Base-by-base conservation (phyloP, 176 grass and related monocot species). In the Bromus sterilis region DNA sequence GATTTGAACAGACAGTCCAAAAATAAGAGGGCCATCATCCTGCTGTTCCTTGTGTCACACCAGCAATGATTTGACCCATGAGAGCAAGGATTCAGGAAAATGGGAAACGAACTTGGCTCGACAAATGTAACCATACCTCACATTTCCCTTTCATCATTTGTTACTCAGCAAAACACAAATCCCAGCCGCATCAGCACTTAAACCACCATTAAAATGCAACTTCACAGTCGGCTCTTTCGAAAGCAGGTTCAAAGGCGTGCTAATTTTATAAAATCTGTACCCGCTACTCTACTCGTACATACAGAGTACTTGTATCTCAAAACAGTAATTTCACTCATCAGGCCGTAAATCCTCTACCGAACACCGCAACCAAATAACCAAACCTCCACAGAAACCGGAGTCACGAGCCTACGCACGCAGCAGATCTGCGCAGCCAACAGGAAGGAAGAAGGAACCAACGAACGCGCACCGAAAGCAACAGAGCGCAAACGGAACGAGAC, bases 391-490 rank as follows among this genome's bases (percentile, higher is more conserved):
- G 11, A 55, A 58, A 73, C 9, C 5, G 23, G n/a, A n/a, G n/a
- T n/a, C 31, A 31, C 16, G 25, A 18, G 23, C 18, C 46, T 29
- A 68, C 44, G 48, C n/a, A 46, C 11, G 9, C 23, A 34, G 60
- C 8, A 90, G 88, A 90, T 90, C 88, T 90, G 60, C 49, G 37
- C 46, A 35, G 12, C 36, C 30, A 37, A 68, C 23, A 0, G 66
- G 24, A 39, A 0, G 66, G 24, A 39, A 66, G 13, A 78, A 73
- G 21, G 3, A 89, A 46, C 71, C 26, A 82, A 72, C 65, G 2
- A 82, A 72, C 56, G 5, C 80, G 18, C 21, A 48, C 59, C 0
- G 18, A 16, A 34, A 74, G 56, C 31, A 66, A 57, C 26, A 78
- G 28, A 77, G 24, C 18, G 39, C 14, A 37, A 86, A 69, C 76